These are phyloP conservation scores for Eragrostis tef DNA, from an alignment of 202 grass and related monocot species.

Conservation along the genomic window DNA sequence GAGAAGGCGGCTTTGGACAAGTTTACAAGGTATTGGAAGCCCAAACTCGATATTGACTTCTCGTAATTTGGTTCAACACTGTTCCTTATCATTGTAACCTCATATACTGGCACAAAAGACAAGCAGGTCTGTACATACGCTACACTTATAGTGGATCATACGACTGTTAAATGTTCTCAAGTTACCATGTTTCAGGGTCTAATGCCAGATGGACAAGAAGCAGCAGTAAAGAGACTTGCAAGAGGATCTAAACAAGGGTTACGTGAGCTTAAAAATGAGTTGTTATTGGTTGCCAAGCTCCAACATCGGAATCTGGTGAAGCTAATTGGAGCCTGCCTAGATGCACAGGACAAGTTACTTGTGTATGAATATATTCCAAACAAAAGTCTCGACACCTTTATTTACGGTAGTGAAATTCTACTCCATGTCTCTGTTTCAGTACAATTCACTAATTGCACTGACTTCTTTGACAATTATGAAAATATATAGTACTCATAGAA, in stretches of 20 bases:
- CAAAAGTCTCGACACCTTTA: slow-evolving; percentile 58
- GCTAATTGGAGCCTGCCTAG: background rate
- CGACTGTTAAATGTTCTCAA: background rate
- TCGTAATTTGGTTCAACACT: too few species aligned
- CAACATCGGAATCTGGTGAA: background rate
- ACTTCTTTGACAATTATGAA: background rate
- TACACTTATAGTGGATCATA: background rate
- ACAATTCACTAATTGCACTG: slow-evolving; percentile 12
- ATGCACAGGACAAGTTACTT: background rate
- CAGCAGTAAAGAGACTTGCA: slow-evolving; percentile 57
- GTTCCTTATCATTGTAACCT: too few species aligned
- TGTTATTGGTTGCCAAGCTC: background rate
- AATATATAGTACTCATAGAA: background rate
- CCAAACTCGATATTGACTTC: too few species aligned
- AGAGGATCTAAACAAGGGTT: slow-evolving; percentile 50
- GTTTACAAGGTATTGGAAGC: slow-evolving; percentile 55
- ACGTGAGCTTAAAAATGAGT: slow-evolving; percentile 46
- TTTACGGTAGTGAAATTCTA: slow-evolving; percentile 46
- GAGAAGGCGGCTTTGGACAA: slow-evolving; percentile 58
- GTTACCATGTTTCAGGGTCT: slow-evolving; percentile 39
- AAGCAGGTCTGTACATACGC: background rate
- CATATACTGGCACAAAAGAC: too few species aligned
- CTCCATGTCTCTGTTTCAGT: background rate
- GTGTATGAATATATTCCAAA: slow-evolving; percentile 58
- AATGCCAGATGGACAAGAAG: slow-evolving; percentile 55